These are phyloP conservation scores for Senecio squalidus DNA, from an alignment of 140 eudicot genomes.

Conservation along the genomic window DNA sequence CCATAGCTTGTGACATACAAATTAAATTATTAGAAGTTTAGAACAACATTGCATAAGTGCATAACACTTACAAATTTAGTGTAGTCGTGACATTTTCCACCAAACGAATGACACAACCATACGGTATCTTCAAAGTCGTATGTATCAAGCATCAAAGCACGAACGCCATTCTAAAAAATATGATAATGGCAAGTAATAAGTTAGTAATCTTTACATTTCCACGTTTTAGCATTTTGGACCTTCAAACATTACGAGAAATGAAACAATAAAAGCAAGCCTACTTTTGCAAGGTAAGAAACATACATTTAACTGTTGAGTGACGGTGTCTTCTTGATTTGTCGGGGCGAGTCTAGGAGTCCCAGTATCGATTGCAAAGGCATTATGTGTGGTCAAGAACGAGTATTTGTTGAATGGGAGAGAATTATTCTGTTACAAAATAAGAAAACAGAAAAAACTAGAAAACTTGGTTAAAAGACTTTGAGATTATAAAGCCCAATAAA, in stretches of 20 bases:
- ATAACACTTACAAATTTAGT: slow-evolving; percentile 70
- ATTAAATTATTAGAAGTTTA: background rate
- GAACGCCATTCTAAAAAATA: slow-evolving; percentile 81
- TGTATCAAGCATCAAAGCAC: slow-evolving; percentile 89
- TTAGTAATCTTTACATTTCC: slow-evolving; percentile 1
- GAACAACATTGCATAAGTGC: background rate
- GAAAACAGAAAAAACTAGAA: background rate
- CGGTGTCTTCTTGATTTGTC: slow-evolving; percentile 70
- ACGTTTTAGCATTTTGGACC: background rate
- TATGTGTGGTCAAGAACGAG: slow-evolving; percentile 85
- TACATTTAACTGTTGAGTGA: slow-evolving; percentile 80
- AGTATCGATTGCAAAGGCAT: slow-evolving; percentile 71
- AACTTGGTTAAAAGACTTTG: background rate
- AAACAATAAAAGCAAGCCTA: background rate
- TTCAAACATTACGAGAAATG: background rate
- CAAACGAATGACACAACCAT: slow-evolving; percentile 93
- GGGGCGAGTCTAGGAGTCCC: slow-evolving; percentile 55
- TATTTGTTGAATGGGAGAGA: slow-evolving; percentile 92
- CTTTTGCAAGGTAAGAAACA: slow-evolving; percentile 5
- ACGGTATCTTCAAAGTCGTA: slow-evolving; percentile 74
- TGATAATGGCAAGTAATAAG: background rate
- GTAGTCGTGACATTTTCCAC: slow-evolving; percentile 67
- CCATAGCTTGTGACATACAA: background rate
- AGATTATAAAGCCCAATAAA: background rate
- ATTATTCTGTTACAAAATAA: slow-evolving; percentile 48